These are phyloP conservation scores for Aspergillus ustus DNA, from an alignment of 2,329 filamentous ascomycete genomes.

Conservation along the genomic window DNA sequence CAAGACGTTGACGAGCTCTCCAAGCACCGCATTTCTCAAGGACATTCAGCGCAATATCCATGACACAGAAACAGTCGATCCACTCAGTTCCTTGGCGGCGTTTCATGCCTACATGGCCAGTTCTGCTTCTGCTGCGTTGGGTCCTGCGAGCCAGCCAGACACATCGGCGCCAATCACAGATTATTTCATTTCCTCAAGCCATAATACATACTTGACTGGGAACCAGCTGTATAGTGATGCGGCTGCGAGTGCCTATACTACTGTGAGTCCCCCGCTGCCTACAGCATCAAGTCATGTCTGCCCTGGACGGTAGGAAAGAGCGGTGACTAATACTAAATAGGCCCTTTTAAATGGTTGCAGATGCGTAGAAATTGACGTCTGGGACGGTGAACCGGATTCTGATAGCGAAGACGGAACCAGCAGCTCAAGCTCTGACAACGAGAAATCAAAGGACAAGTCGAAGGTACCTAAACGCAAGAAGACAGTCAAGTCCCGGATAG, in stretches of 20 bases:
- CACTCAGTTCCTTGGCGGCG: conserved; percentile 42
- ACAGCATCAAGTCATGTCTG: neutral
- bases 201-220: conserved; percentile 90
- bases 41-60: conserved; percentile 28
- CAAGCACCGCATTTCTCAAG: conserved; percentile 29
- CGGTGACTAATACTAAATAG: conserved; percentile 42
- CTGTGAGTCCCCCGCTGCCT: conserved; percentile 56
- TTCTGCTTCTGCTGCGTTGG: conserved; percentile 48
- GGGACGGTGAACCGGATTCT: conserved; percentile 70
- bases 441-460: conserved; percentile 27
- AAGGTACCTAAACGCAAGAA: conserved; percentile 29
- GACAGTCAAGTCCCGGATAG: conserved; percentile 29
- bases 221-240: conserved; percentile 82
- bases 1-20: conserved; percentile 30
- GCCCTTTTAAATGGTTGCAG: conserved; percentile 78
- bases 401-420: conserved; percentile 40
- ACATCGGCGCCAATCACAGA: conserved; percentile 74
- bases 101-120: conserved; percentile 57
- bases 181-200: conserved; percentile 93
- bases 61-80: conserved; percentile 16
- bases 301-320: neutral
- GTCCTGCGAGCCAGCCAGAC: conserved; percentile 56
- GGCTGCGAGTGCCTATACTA: conserved; percentile 77
- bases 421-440: conserved; percentile 31
- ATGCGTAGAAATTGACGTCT: conserved; percentile 94